Base-by-base conservation (phyloP, 2,329 filamentous ascomycete genomes). In the Fusarium chlamydosporum region DNA sequence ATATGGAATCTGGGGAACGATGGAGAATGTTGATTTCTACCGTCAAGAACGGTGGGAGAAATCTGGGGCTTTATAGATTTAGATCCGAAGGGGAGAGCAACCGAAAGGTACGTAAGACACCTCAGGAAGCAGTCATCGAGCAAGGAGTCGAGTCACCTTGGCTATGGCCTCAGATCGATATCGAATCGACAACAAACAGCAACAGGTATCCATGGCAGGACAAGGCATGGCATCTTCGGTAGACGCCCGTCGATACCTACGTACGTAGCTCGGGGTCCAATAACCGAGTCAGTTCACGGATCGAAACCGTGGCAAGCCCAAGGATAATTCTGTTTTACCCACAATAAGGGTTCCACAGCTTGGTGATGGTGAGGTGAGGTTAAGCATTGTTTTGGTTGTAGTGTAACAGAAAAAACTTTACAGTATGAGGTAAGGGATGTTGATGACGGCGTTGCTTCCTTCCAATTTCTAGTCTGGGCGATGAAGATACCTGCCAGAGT, bases 41-140 rank as follows among this genome's bases (percentile, higher is more conserved):
- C 79, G 79, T 80, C 77, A 76, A 69, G 77, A 80, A 81, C 79
- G 79, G 79, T 80, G 77, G 77, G 76, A 75, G 71, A 64, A 48
- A 59, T 56, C 52, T 55, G 57, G 35, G 65, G 54, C 72, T 78
- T 79, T 79, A 80, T 80, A 80, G 66, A 69, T 69, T 67, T 70
- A 37, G 46, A 47, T 48, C 12, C 48, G 51, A 50, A 59, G 53
- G 43, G 15, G 47, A 61, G 55, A 51, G 56, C 38, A 63, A 42
- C 41, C 64, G 55, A 35, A 16, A 43, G 43, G 46, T 65, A 60
- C 61, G 40, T 48, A 45, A 43, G 56, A 72, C 71, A 61, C 56
- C 67, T 65, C 37, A 65, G 55, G 57, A 67, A 57, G 46, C 55
- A 64, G 52, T 45, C 56, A 56, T 50, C 35, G 20, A 54, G 18